These are phyloP conservation scores for Arthrobotrys sphaeroides DNA, from an alignment of 2,329 filamentous ascomycete species.

Conservation along the genomic window DNA sequence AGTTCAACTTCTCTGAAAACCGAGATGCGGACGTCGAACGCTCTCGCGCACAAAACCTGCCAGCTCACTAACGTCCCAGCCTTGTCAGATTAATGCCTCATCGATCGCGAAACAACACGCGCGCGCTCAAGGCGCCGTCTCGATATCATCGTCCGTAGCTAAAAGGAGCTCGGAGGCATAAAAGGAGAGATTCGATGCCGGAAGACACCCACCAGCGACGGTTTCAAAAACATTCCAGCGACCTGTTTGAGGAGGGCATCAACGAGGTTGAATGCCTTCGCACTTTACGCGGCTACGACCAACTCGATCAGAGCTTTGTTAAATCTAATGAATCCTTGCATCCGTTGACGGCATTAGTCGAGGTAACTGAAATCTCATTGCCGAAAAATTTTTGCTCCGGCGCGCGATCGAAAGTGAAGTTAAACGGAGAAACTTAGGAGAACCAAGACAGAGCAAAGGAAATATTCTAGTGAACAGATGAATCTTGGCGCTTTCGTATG, in stretches of 20 bases:
- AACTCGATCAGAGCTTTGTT: background rate
- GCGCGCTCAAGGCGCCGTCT: no score
- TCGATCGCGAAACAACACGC: no score
- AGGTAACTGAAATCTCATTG: slow-evolving; percentile 15
- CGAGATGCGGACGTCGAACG: no score
- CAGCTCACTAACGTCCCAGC: no score
- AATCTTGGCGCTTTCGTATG: background rate
- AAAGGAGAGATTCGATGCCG: background rate
- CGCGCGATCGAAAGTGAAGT: no score
- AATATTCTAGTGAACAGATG: slow-evolving; percentile 14
- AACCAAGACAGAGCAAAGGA: slow-evolving; percentile 7
- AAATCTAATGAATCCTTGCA: slow-evolving; percentile 10
- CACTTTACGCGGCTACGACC: background rate
- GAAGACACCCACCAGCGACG: slow-evolving; percentile 3
- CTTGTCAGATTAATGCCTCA: no score
- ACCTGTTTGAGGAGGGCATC: slow-evolving; percentile 6
- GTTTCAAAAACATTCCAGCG: slow-evolving; percentile 5
- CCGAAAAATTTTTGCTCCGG: no score
- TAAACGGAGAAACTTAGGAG: slow-evolving; percentile 3
- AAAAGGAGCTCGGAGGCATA: no score
- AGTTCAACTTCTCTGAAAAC: no score
- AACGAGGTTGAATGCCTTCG: slow-evolving; percentile 33
- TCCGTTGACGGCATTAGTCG: background rate
- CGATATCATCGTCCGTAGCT: no score
- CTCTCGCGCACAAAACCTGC: no score